A percentile compares a stretch with the other conserved stretches of the same genome.
Conservation (phyloP, 2,329 filamentous ascomycete genomes). For the Stromatinia cepivora region DNA sequence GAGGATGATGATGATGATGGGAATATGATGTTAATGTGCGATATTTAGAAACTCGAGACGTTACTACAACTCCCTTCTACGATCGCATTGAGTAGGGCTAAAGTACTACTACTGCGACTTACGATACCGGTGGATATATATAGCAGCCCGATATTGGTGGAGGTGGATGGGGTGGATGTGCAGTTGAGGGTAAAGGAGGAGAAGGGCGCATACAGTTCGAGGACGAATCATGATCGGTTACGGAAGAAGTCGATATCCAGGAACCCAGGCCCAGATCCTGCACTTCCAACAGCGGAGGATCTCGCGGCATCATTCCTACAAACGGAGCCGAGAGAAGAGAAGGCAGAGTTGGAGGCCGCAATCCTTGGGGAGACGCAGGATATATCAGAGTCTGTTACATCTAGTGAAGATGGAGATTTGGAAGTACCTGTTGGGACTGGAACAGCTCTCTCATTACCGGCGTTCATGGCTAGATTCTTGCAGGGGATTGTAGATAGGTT, state of each 20-base stretch:
- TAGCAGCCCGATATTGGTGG: conserved; percentile 76
- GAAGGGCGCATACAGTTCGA: conserved; percentile 32
- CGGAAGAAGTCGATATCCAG: conserved; percentile 36
- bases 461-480: conserved; percentile 69
- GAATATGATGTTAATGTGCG: conserved; percentile 29
- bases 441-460: conserved; percentile 65
- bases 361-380: conserved; percentile 63
- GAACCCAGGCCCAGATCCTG: conserved; percentile 27
- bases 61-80: conserved; percentile 72
- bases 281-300: conserved; percentile 68
- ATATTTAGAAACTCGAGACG: conserved; percentile 71
- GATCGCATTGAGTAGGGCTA: conserved; percentile 71
- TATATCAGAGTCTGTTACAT: conserved; percentile 59
- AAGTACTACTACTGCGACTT: conserved; percentile 72
- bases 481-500: conserved; percentile 73
- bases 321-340: conserved; percentile 66
- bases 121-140: conserved; percentile 88
- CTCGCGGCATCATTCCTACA: conserved; percentile 78
- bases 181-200: conserved; percentile 55
- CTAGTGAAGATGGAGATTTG: conserved; percentile 60
- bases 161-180: conserved; percentile 79
- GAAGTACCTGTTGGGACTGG: conserved; percentile 67
- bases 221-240: conserved; percentile 40
- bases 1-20: background rate
- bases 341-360: conserved; percentile 66